These are phyloP conservation scores for Cercospora zeae-maydis DNA, from an alignment of 2,329 filamentous ascomycete species.

Conservation along the genomic window DNA sequence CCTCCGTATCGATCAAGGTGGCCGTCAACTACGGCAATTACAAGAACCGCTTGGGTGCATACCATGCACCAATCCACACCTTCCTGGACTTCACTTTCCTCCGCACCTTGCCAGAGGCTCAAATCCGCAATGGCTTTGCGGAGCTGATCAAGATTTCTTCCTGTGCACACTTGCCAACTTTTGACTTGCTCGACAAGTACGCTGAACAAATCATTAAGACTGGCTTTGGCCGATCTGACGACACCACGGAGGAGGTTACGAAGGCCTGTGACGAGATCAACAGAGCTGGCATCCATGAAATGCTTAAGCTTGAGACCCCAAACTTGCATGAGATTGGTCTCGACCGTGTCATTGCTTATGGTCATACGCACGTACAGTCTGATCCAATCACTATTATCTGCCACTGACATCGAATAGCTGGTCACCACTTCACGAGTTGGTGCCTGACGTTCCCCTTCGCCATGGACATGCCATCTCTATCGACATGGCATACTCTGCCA, in stretches of 20 bases:
- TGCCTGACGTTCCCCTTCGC: slow-evolving; percentile 64
- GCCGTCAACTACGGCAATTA: slow-evolving; percentile 73
- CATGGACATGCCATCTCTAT: slow-evolving; percentile 73
- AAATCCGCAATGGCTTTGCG: slow-evolving; percentile 70
- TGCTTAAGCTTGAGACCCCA: slow-evolving; percentile 69
- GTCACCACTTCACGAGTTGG: slow-evolving; percentile 68
- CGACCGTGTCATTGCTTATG: slow-evolving; percentile 69
- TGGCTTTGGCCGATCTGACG: slow-evolving; percentile 61
- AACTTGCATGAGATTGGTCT: slow-evolving; percentile 71
- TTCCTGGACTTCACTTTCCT: slow-evolving; percentile 72
- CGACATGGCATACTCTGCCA: slow-evolving; percentile 72
- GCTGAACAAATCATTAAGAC: slow-evolving; percentile 65
- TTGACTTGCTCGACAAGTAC: slow-evolving; percentile 64
- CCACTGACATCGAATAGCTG: slow-evolving; percentile 45
- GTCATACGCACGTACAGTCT: slow-evolving; percentile 56
- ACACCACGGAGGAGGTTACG: slow-evolving; percentile 53
- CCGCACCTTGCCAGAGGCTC: slow-evolving; percentile 62
- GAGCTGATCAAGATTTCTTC: slow-evolving; percentile 74
- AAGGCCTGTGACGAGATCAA: slow-evolving; percentile 65
- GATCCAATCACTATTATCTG: neutral
- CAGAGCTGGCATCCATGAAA: slow-evolving; percentile 65
- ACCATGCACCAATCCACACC: slow-evolving; percentile 66
- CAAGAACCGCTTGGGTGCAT: slow-evolving; percentile 71
- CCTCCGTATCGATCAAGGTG: slow-evolving; percentile 73
- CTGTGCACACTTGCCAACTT: slow-evolving; percentile 63